A percentile compares a stretch with the other conserved stretches of the same genome.
These are phyloP conservation scores for Phaeophleospora eucalypticola DNA, from an alignment of 2,329 filamentous ascomycete species.

Conservation along the genomic window DNA sequence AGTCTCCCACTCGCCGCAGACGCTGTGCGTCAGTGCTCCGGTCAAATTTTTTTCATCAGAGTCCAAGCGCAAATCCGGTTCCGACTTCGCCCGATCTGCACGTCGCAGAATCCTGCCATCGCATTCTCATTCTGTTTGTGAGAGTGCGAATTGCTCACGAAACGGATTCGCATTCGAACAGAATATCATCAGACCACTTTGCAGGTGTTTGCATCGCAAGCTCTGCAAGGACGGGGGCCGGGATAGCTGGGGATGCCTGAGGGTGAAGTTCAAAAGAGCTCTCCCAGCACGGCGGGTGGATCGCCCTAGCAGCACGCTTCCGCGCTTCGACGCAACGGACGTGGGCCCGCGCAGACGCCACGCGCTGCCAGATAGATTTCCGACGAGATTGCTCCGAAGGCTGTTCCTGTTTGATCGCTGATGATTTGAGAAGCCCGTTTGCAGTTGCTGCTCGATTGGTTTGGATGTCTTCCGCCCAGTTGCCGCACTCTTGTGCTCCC, in stretches of 20 bases:
- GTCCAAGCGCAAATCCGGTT: slow-evolving; percentile 12
- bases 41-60: slow-evolving; percentile 15
- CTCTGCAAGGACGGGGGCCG: background rate
- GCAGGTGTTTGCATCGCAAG: background rate
- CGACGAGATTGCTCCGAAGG: too few relatives aligned
- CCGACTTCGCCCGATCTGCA: slow-evolving; percentile 14
- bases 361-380: too few relatives aligned
- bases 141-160: background rate
- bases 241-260: slow-evolving; percentile 5
- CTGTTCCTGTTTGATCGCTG: too few relatives aligned
- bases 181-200: background rate
- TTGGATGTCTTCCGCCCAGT: too few relatives aligned
- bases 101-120: background rate
- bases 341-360: slow-evolving; percentile 10
- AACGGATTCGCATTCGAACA: background rate
- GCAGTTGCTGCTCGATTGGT: too few relatives aligned
- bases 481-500: too few relatives aligned
- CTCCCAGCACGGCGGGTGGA: slow-evolving; percentile 5
- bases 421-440: too few relatives aligned
- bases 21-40: slow-evolving; percentile 10
- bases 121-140: slow-evolving; percentile 3
- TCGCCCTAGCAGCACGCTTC: too few relatives aligned
- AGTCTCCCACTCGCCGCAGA: background rate
- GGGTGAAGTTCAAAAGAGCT: slow-evolving; percentile 15
- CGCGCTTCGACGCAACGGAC: too few relatives aligned